A percentile compares a stretch with the other conserved stretches of the same genome.
phyloP scores from a whole-genome alignment of 805 yeast genomes.

The Saccharomycopsis fermentans region DNA sequence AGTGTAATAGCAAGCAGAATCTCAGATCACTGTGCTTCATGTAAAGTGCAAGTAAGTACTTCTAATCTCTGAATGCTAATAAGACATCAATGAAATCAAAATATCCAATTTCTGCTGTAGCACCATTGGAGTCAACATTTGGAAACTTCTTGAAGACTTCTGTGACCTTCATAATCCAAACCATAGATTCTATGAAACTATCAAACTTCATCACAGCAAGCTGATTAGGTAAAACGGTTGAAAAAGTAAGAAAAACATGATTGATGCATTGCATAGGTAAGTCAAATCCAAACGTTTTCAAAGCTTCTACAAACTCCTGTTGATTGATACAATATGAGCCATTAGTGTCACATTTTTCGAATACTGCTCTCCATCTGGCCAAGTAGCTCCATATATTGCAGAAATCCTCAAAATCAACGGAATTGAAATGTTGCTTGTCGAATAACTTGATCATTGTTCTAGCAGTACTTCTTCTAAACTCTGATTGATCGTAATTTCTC shows the following conservation, averaged over 20 bases:
- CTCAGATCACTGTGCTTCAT: neutral
- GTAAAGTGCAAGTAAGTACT: too few species aligned
- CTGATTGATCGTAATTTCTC: conserved; percentile 18
- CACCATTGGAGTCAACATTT: conserved; percentile 11
- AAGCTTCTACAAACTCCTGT: conserved; percentile 14
- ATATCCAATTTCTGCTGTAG: conserved; percentile 18
- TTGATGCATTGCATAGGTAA: conserved; percentile 15
- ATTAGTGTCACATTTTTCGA: conserved; percentile 17
- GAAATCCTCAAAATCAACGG: conserved; percentile 18
- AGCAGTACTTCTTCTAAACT: conserved; percentile 16
- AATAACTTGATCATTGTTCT: conserved; percentile 18
- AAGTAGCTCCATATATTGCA: conserved; percentile 17
- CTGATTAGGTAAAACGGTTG: conserved; percentile 4
- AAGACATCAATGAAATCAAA: conserved; percentile 19
- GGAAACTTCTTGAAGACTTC: conserved; percentile 19
- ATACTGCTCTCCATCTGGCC: conserved; percentile 19
- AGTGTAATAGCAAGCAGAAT: neutral
- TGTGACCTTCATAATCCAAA: conserved; percentile 18
- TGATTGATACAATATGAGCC: conserved; percentile 13
- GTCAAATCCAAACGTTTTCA: conserved; percentile 17
- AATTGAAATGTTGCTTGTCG: conserved; percentile 15
- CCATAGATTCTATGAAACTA: conserved; percentile 17
- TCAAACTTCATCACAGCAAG: conserved; percentile 18
- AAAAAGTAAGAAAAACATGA: conserved; percentile 15
- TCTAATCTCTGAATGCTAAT: conserved; percentile 17